Evolutionary conservation across 1,139 yeast species (phyloP), one percentile per base, ranked within the genome.

Genomic region (Hemisphaericaspora subhashii): DNA sequence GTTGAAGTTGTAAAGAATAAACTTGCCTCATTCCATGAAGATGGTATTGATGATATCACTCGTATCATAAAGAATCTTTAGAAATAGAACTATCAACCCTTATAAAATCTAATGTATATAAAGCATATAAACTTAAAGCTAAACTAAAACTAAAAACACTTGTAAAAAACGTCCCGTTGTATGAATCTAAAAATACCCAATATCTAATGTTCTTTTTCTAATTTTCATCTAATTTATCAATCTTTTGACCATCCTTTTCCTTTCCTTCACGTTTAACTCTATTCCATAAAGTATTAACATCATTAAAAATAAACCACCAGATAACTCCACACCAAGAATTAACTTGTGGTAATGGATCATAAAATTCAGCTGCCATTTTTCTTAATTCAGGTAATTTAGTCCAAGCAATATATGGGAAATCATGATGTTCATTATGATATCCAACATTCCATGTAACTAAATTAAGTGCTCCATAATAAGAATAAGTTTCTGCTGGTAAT

Each of bases 361-460:
- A 89, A 57, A 85, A 89, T 54, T 89, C 97, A 12, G 74, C 58
- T 2, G 96, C 96, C 33, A 86, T 76, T 35, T 64, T 58, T 43
- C 85, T 72, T 29, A 89, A 66, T 43, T 74, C 66, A 29, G 87
- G 87, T 37, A 89, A 68, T 46, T 82, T 79, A 1, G 94, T 76
- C 97, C 97, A 89, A 0, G 97, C 92, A 51, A 89, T 77, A 58
- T 81, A 89, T 1, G 97, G 97, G 70, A 89, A 89, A 62, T 89
- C 97, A 55, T 89, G 97, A 60, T 89, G 97, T 62, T 89, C 97
- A 55, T 86, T 88, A 60, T 89, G 97, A 58, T 87, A 81, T 1
- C 97, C 97, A 8, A 88, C 96, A 53, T 89, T 89, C 90, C 95
- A 89, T 1, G 94, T 87, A 43, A 89, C 64, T 23, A 69, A 46